Conservation (phyloP, 1,284 basidiomycete species). For the Leccinum olivaceoglutinosum region DNA sequence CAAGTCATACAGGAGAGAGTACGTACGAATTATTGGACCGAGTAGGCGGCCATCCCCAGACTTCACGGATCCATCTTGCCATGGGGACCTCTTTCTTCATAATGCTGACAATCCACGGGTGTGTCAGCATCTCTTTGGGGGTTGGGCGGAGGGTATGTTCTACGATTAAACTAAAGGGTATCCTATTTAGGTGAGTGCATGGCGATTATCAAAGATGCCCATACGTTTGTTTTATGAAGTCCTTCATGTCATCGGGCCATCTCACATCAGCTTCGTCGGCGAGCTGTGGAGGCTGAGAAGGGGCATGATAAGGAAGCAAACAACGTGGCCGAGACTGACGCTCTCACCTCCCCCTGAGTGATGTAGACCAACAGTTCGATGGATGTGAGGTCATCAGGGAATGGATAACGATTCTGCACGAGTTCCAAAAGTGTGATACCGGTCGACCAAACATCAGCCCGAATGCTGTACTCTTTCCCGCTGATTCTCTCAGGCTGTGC, state of each 20-base stretch:
- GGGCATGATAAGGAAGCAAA: slow-evolving; percentile 5
- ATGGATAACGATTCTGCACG: slow-evolving; percentile 92
- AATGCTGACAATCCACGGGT: slow-evolving; percentile 81
- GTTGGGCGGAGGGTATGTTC: slow-evolving; percentile 68
- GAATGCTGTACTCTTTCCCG: slow-evolving; percentile 86
- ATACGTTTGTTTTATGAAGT: slow-evolving; percentile 87
- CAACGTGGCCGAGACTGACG: not conserved
- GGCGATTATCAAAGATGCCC: slow-evolving; percentile 28
- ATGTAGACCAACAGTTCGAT: slow-evolving; percentile 95
- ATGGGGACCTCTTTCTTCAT: slow-evolving; percentile 85
- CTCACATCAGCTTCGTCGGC: slow-evolving; percentile 64
- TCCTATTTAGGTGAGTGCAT: slow-evolving; percentile 1
- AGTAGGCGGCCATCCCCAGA: slow-evolving; percentile 72
- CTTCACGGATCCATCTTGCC: slow-evolving; percentile 84
- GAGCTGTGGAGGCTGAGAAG: slow-evolving; percentile 70
- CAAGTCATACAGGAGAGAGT: not conserved
- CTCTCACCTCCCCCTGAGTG: slow-evolving; percentile 68
- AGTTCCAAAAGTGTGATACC: slow-evolving; percentile 92
- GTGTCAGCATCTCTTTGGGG: slow-evolving; percentile 80
- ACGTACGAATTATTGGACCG: slow-evolving; percentile 28
- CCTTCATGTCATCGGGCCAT: slow-evolving; percentile 88
- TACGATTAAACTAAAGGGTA: slow-evolving; percentile 45
- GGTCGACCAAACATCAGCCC: slow-evolving; percentile 97
- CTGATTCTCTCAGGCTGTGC: slow-evolving; percentile 87
- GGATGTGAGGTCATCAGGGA: slow-evolving; percentile 86